These are phyloP conservation scores for Dalbergia cultrata DNA, from an alignment of 306 rosid genomes.

Conservation along the genomic window DNA sequence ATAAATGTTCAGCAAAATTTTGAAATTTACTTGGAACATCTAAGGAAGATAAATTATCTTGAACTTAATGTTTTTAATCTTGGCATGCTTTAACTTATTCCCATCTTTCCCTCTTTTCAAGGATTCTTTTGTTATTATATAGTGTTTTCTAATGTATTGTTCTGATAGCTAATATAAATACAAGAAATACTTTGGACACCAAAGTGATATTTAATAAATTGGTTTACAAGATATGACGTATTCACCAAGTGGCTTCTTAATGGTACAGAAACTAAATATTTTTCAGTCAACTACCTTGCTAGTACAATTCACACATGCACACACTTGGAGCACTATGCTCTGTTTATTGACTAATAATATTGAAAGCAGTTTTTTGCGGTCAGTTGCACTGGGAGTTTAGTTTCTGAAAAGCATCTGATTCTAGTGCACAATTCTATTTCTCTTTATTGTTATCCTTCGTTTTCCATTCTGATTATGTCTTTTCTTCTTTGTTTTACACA, in stretches of 20 bases:
- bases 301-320: not conserved
- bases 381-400: no score
- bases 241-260: not conserved
- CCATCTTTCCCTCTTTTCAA: not conserved
- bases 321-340: not conserved
- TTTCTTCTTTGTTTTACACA: no score
- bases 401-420: no score
- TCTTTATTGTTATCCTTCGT: no score
- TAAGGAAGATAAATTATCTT: no score
- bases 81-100: not conserved
- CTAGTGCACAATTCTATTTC: no score
- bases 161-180: slow-evolving; percentile 4
- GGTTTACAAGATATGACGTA: slow-evolving; percentile 6
- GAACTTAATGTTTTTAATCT: no score
- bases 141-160: not conserved
- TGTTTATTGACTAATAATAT: not conserved
- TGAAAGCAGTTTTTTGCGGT: no score
- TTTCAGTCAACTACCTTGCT: not conserved
- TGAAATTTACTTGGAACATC: no score
- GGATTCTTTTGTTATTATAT: not conserved
- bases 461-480: no score
- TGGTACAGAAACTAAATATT: not conserved
- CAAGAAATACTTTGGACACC: not conserved
- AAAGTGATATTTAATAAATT: not conserved
- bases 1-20: no score